Evolutionary conservation across 2,329 filamentous ascomycete species (phyloP).

Genomic region (Ceratocystis eucalypticola): DNA sequence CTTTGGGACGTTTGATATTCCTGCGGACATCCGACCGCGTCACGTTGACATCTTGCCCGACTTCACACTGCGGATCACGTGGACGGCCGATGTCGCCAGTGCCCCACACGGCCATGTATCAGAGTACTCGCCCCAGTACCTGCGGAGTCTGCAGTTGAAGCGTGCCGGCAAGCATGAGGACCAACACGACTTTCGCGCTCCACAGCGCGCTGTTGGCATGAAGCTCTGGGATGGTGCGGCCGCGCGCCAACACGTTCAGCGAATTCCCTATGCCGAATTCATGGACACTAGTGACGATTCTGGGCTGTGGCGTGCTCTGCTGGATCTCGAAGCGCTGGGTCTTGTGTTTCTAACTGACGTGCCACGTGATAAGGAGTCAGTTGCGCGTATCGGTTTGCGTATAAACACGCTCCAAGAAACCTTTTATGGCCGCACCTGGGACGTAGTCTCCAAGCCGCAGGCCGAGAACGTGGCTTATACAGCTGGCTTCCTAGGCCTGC

Average conservation of each 20-base stretch:
- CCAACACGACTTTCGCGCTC: conserved; percentile 18
- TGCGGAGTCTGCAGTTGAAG: conserved; percentile 21
- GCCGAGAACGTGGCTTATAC: conserved; percentile 93
- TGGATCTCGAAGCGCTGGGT: conserved; percentile 51
- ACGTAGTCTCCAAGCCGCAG: conserved; percentile 67
- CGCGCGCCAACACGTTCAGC: conserved; percentile 34
- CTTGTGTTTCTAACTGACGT: conserved; percentile 65
- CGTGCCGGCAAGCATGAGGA: neutral
- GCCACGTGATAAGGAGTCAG: conserved; percentile 51
- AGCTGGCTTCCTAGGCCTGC: conserved; percentile 64
- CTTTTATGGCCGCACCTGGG: conserved; percentile 85
- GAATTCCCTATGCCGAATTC: conserved; percentile 58
- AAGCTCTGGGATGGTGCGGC: conserved; percentile 31
- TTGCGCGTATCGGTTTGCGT: conserved; percentile 53
- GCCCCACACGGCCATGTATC: conserved; percentile 26
- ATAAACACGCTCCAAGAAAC: conserved; percentile 73
- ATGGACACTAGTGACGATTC: conserved; percentile 39
- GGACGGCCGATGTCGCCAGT: conserved; percentile 35
- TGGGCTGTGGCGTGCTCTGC: conserved; percentile 46
- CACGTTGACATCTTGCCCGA: conserved; percentile 26
- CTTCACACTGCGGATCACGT: conserved; percentile 43
- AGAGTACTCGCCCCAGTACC: conserved; percentile 25
- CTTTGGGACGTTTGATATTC: conserved; percentile 33
- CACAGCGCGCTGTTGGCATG: conserved; percentile 23
- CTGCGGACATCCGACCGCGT: conserved; percentile 25